Evolutionary conservation across 306 rosid species (phyloP), one percentile per base, ranked within the genome.

Genomic region (Sicyos baderoa): DNA sequence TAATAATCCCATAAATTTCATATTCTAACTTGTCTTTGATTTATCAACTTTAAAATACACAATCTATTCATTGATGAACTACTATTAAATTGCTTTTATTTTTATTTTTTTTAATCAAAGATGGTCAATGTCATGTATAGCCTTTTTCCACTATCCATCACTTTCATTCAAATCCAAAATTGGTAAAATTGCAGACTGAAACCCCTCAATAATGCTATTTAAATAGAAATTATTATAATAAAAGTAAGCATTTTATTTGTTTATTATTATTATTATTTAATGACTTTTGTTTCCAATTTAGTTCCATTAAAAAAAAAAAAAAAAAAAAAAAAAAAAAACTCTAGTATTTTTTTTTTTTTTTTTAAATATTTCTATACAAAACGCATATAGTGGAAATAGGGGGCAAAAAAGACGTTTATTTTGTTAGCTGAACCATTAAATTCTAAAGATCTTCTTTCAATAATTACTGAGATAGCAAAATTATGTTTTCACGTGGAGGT

Each of bases 401-500:
- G 11, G 11, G 27, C 0, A 35, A 12, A 58, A 27, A 14, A 55
- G 61, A 59, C 35, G 48, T 9, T 22, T 32, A 32, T n/a, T 35
- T 4, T 35, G 25, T 60, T 35, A 61, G 68, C 18, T 61, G 68
- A 35, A 9, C 16, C 16, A 35, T 61, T 61, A 17, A 17, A 61
- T 61, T 61, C 9, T 13, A 0, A 2, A 61, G 6, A 61, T 61
- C 21, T 61, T n/a, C 0, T 37, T 37, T 60, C 15, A 60, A 60
- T 35, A 60, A 60, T 40, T 8, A 61, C 7, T n/a, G 25, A 35
- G 25, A 61, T 32, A 35, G 16, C 48, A 61, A 61, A 61, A 61
- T 61, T 37, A 1, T 35, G 68, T n/a, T 61, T 61, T 9, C 68
- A 61, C 68, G 68, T 61, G 68, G 23, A 61, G 68, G 49, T 61